A percentile compares a stretch with the other conserved stretches of the same genome.
Conservation (phyloP, 306 rosid genomes). For the Trichosanthes cucumerina region DNA sequence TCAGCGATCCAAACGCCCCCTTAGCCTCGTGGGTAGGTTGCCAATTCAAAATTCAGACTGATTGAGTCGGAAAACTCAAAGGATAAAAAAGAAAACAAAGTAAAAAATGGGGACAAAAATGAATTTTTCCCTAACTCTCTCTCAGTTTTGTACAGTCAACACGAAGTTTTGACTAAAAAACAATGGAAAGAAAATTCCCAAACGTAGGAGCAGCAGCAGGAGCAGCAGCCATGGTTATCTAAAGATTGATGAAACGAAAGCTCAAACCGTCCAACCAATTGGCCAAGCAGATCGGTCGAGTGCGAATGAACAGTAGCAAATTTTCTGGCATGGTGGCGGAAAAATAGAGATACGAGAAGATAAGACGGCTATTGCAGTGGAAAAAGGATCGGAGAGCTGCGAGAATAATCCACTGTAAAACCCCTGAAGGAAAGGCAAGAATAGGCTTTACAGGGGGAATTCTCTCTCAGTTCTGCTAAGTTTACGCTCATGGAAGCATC, state of each 20-base stretch:
- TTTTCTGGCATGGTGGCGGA: background rate
- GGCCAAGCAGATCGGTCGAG: background rate
- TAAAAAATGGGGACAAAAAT: too few relatives aligned
- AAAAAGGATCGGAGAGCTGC: constrained; percentile 1
- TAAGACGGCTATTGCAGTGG: background rate
- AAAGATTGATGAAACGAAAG: background rate
- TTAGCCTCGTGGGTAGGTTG: too few relatives aligned
- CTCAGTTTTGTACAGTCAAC: too few relatives aligned
- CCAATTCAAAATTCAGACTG: too few relatives aligned
- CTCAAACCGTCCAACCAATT: background rate
- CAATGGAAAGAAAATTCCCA: background rate
- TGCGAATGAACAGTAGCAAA: background rate
- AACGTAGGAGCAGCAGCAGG: background rate
- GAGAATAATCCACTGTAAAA: background rate
- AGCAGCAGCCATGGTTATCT: background rate
- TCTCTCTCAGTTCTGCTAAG: background rate
- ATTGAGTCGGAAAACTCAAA: too few relatives aligned
- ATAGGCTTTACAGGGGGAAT: background rate
- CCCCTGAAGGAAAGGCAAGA: background rate
- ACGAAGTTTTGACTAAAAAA: background rate
- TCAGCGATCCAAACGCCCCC: too few relatives aligned
- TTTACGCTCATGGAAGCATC: background rate
- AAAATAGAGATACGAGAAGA: background rate
- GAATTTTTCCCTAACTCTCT: too few relatives aligned
- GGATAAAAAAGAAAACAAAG: too few relatives aligned